A percentile compares a stretch with the other conserved stretches of the same genome.
These are phyloP conservation scores for Limonomyces culmigenus DNA, from an alignment of 1,284 basidiomycete species.

Conservation along the genomic window DNA sequence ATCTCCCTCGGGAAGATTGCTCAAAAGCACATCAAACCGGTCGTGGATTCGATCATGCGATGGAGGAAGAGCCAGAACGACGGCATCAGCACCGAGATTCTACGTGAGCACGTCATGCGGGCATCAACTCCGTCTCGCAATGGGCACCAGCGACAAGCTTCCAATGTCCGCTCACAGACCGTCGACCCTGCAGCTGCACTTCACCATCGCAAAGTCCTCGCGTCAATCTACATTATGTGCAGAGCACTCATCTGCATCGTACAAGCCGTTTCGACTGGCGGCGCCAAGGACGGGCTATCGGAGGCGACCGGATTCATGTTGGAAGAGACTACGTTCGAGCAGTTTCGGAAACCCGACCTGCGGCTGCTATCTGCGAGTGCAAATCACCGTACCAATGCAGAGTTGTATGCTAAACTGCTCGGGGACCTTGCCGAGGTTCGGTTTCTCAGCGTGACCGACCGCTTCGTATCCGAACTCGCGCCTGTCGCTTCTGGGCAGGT, in stretches of 20 bases:
- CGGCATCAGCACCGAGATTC: constrained; percentile 31
- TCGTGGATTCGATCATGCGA: constrained; percentile 75
- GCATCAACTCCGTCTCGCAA: constrained; percentile 17
- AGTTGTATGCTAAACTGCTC: constrained; percentile 67
- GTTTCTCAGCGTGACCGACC: constrained; percentile 77
- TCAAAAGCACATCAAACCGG: constrained; percentile 67
- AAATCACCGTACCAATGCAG: constrained; percentile 68
- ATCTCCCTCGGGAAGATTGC: constrained; percentile 77
- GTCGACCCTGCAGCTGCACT: constrained; percentile 43
- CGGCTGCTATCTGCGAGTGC: constrained; percentile 43
- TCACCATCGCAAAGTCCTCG: constrained; percentile 64
- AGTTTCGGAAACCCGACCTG: constrained; percentile 63
- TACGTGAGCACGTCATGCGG: constrained; percentile 29
- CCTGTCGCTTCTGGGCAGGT: constrained; percentile 61
- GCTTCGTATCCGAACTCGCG: constrained; percentile 64
- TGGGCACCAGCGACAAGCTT: constrained; percentile 1
- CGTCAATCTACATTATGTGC: constrained; percentile 79
- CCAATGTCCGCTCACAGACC: constrained; percentile 11
- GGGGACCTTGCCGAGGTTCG: constrained; percentile 72
- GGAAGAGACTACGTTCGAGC: constrained; percentile 77
- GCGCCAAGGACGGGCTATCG: constrained; percentile 59
- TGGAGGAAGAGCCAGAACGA: constrained; percentile 74
- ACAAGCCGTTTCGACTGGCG: constrained; percentile 44
- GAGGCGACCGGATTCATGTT: constrained; percentile 63
- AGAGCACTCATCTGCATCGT: constrained; percentile 70